Percentiles rank a stretch among this genome's conserved stretches.
These are phyloP conservation scores for Aspergillus persii DNA, from an alignment of 2,329 filamentous ascomycete genomes.

Conservation along the genomic window DNA sequence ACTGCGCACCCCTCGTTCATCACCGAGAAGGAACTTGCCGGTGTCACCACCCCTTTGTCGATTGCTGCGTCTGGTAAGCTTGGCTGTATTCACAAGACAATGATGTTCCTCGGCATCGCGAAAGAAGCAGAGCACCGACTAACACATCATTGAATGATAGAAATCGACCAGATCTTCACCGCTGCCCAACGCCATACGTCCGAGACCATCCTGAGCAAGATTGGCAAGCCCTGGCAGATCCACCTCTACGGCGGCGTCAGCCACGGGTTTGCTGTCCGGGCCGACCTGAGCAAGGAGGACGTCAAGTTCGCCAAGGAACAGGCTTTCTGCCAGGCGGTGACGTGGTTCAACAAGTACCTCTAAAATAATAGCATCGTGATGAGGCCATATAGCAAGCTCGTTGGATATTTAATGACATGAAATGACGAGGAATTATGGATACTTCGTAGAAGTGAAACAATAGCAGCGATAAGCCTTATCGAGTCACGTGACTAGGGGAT, in stretches of 20 bases:
- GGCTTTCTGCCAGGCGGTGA: slow-evolving; percentile 73
- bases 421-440: slow-evolving; percentile 11
- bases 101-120: neutral
- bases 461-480: slow-evolving; percentile 11
- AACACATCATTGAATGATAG: slow-evolving; percentile 29
- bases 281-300: slow-evolving; percentile 57
- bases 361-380: slow-evolving; percentile 16
- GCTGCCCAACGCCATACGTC: slow-evolving; percentile 62
- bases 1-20: slow-evolving; percentile 77
- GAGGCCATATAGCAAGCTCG: neutral
- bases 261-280: slow-evolving; percentile 74
- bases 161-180: slow-evolving; percentile 66
- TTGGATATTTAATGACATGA: neutral
- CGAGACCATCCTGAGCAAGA: slow-evolving; percentile 61
- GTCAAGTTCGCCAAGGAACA: slow-evolving; percentile 74
- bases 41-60: slow-evolving; percentile 65
- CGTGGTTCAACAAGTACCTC: slow-evolving; percentile 71
- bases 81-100: neutral
- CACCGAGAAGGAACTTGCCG: slow-evolving; percentile 62
- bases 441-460: neutral
- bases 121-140: neutral
- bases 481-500: slow-evolving; percentile 13
- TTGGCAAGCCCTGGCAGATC: slow-evolving; percentile 68
- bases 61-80: slow-evolving; percentile 57
- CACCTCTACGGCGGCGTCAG: slow-evolving; percentile 68